Base-by-base conservation (phyloP, 164 flowering plant genomes). In the Pachysandra terminalis region DNA sequence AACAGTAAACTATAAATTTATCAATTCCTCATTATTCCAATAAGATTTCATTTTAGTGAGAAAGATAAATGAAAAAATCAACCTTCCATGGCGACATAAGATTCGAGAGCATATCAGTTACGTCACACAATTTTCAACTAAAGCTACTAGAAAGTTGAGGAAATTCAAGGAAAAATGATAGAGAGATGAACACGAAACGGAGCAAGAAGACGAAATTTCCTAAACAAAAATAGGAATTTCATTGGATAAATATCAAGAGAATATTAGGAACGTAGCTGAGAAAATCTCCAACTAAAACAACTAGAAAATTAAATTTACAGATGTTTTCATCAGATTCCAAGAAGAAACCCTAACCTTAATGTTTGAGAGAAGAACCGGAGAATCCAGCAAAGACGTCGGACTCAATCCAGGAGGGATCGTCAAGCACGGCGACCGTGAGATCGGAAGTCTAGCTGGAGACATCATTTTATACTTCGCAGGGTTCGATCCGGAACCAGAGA, bases 371-470 rank as follows among this genome's bases (percentile, higher is more conserved):
- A 75, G 58, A 26, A 77, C 79, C 1, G 78, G 85, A 41, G 81
- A 81, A 24, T 75, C 80, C 19, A 82, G 67, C 52, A 80, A 77
- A 26, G 77, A 68, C 22, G 81, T 54, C 10, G 95, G 98, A 68
- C 96, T 90, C 68, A 91, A 84, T 2, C 96, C 95, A 45, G 98
- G 88, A 37, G 97, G 96, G 63, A 90, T 82, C 65, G 87, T 86
- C 60, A 90, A 73, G 66, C 85, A 83, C 23, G 88, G 59, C 15
- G 96, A 82, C 73, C 98, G 70, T 13, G 96, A 79, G 85, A 94
- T 95, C 84, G 97, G 96, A 13, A 95, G 86, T 75, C 85, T 86
- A 19, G 96, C 97, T 23, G 98, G 98, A 0, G 97, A 87, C 92
- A 95, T 83, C 54, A 86, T 80, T 84, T 87, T 88, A 78, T 95